These are phyloP conservation scores for Typha latifolia DNA, from an alignment of 176 grass and related monocot species.

Conservation along the genomic window DNA sequence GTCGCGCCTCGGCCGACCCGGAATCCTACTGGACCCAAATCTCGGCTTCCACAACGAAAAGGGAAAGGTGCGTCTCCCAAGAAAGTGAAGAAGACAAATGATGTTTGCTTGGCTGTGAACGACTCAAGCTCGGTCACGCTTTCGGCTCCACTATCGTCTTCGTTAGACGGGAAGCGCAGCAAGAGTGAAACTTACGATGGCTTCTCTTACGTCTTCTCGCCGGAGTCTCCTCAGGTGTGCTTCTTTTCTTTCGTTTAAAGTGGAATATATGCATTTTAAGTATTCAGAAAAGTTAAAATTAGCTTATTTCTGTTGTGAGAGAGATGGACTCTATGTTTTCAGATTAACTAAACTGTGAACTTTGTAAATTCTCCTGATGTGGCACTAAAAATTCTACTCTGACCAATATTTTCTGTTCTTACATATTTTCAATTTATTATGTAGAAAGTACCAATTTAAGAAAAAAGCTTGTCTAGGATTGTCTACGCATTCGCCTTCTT, in stretches of 20 bases:
- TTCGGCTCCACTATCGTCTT: constrained; percentile 44
- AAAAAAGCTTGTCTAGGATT: no score
- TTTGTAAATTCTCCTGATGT: no score
- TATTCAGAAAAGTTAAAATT: background rate
- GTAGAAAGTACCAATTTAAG: no score
- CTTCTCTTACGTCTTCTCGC: constrained; percentile 63
- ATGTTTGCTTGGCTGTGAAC: constrained; percentile 44
- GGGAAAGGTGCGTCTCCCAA: constrained; percentile 21
- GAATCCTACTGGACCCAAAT: background rate
- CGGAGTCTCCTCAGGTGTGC: constrained; percentile 57
- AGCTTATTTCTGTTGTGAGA: no score
- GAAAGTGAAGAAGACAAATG: constrained; percentile 23
- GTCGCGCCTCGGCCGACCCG: constrained; percentile 5
- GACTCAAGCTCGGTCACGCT: constrained; percentile 53
- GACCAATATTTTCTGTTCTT: no score
- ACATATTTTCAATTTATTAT: no score
- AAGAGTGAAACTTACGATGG: constrained; percentile 71
- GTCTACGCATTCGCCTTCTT: no score
- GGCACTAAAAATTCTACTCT: no score
- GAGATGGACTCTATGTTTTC: no score
- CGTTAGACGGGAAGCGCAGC: constrained; percentile 41
- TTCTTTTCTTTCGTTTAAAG: constrained; percentile 2
- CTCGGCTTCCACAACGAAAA: background rate
- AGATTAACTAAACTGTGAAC: no score
- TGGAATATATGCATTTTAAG: background rate